phyloP scores from a whole-genome alignment of 2,329 filamentous ascomycete genomes.

The Colletotrichum lindemuthianum region DNA sequence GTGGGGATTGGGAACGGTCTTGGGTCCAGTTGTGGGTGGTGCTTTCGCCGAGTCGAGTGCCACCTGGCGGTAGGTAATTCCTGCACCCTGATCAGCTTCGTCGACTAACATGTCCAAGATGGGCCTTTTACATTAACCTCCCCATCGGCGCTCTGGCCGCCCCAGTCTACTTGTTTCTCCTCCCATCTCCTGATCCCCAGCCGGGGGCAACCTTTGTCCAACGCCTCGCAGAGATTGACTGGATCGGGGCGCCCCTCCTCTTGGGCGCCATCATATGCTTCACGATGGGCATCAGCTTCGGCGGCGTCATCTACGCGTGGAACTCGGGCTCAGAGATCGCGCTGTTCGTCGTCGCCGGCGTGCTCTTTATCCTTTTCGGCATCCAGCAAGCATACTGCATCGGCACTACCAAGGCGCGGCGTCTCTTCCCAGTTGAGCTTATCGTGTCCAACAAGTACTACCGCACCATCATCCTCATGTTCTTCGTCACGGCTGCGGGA shows the following conservation, averaged over 20 bases:
- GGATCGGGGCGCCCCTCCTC: slow-evolving; percentile 53
- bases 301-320: slow-evolving; percentile 61
- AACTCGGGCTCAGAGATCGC: slow-evolving; percentile 53
- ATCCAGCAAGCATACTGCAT: slow-evolving; percentile 56
- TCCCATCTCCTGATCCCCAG: slow-evolving; percentile 41
- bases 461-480: slow-evolving; percentile 22
- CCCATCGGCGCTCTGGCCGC: slow-evolving; percentile 51
- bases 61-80: slow-evolving; percentile 47
- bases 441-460: slow-evolving; percentile 42
- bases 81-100: neutral
- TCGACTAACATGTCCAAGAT: slow-evolving; percentile 30
- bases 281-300: slow-evolving; percentile 62
- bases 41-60: slow-evolving; percentile 51
- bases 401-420: slow-evolving; percentile 48
- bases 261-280: slow-evolving; percentile 54
- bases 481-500: slow-evolving; percentile 17
- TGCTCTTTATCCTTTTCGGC: slow-evolving; percentile 54
- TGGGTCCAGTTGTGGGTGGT: slow-evolving; percentile 54
- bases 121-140: slow-evolving; percentile 64
- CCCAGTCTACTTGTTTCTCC: slow-evolving; percentile 44
- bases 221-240: slow-evolving; percentile 53
- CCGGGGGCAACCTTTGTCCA: slow-evolving; percentile 37
- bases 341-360: slow-evolving; percentile 54
- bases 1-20: slow-evolving; percentile 56
- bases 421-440: slow-evolving; percentile 60